phyloP scores from a whole-genome alignment of 805 yeast species.

The Candida pseudofarinosa region DNA sequence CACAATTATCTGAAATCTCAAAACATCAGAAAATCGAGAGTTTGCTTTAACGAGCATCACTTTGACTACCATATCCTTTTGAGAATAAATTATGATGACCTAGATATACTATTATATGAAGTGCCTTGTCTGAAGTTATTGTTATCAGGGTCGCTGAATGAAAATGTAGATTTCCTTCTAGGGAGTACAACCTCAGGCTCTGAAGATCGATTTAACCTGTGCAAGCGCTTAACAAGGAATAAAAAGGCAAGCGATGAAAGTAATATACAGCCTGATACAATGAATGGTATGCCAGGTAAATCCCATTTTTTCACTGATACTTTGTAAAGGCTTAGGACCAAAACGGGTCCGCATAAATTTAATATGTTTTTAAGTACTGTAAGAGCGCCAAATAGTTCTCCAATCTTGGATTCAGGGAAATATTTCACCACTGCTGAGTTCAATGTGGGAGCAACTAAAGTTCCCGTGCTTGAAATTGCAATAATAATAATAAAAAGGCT shows the following conservation, averaged over 20 bases:
- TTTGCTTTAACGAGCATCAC: no score
- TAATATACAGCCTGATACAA: constrained; percentile 13
- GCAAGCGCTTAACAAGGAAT: constrained; percentile 13
- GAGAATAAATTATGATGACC: no score
- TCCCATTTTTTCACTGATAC: constrained; percentile 21
- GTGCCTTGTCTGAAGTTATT: neutral
- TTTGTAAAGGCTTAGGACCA: constrained; percentile 45
- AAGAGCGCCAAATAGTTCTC: constrained; percentile 71
- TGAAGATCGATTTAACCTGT: constrained; percentile 11
- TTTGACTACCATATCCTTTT: no score
- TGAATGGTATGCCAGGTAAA: constrained; percentile 27
- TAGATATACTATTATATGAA: neutral
- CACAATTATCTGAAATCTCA: no score
- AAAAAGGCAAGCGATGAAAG: constrained; percentile 8
- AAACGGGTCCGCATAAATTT: constrained; percentile 46
- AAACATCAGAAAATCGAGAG: no score
- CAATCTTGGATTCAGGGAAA: constrained; percentile 53
- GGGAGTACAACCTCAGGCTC: constrained; percentile 6
- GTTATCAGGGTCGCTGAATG: neutral
- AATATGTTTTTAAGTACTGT: constrained; percentile 53
- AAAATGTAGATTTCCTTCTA: constrained; percentile 4
- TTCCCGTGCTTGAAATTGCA: constrained; percentile 43
- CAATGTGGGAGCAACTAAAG: constrained; percentile 53
- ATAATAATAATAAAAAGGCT: constrained; percentile 28
- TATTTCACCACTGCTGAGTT: constrained; percentile 60